Evolutionary conservation across 23 red algal species (phyloP).

Genomic region (Gracilariopsis chorda): DNA sequence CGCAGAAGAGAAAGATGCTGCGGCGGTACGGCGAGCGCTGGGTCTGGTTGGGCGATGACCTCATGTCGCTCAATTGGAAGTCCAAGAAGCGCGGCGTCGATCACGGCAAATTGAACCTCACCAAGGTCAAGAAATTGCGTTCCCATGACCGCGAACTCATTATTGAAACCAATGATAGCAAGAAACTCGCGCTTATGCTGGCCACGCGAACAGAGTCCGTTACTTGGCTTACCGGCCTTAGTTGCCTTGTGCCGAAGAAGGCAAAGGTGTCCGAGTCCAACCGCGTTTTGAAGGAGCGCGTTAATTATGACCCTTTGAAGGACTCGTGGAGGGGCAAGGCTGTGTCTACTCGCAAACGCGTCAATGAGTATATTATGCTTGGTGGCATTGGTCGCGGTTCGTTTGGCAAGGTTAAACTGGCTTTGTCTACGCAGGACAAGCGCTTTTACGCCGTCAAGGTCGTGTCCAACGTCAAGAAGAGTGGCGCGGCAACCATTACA

Average conservation of each 20-base stretch:
- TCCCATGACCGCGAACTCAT: conserved; percentile 60
- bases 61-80: conserved; percentile 82
- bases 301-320: conserved; percentile 79
- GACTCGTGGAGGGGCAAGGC: conserved; percentile 86
- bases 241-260: conserved; percentile 79
- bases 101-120: conserved; percentile 72
- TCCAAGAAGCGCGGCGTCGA: conserved; percentile 72
- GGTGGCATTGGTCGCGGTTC: conserved; percentile 90
- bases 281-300: conserved; percentile 68
- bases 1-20: conserved; percentile 81
- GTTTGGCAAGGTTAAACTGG: conserved; percentile 93
- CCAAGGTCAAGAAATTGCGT: conserved; percentile 66
- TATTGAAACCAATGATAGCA: conserved; percentile 66
- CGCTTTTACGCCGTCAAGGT: conserved; percentile 96
- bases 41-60: conserved; percentile 92
- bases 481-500: conserved; percentile 46
- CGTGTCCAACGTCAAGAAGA: conserved; percentile 80
- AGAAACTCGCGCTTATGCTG: conserved; percentile 59
- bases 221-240: conserved; percentile 79
- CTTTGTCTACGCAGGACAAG: conserved; percentile 61
- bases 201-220: conserved; percentile 55
- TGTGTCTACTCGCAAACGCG: conserved; percentile 69
- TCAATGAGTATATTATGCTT: conserved; percentile 88
- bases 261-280: conserved; percentile 74
- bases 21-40: conserved; percentile 75